Conservation (phyloP, 345 rosid species). For the Salix exigua region DNA sequence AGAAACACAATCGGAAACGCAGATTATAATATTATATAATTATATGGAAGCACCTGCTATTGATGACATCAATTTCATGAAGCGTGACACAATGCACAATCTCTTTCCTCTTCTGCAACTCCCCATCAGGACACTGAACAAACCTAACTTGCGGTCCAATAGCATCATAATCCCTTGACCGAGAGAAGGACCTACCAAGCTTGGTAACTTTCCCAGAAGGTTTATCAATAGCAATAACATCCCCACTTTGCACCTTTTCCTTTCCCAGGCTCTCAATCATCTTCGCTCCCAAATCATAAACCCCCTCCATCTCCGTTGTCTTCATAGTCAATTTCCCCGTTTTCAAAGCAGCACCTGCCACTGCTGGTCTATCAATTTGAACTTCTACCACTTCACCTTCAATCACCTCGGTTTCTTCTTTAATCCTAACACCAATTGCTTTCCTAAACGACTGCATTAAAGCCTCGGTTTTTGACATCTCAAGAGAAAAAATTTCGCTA, state of each 20-base stretch:
- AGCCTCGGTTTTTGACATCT: constrained; percentile 94
- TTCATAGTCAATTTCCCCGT: constrained; percentile 85
- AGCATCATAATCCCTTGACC: constrained; percentile 95
- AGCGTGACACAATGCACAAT: constrained; percentile 90
- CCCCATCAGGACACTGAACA: constrained; percentile 96
- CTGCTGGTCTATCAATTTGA: constrained; percentile 78
- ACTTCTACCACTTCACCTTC: constrained; percentile 96
- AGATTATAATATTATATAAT: neutral
- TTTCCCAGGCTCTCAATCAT: constrained; percentile 88
- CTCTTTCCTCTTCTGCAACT: constrained; percentile 94
- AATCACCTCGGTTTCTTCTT: constrained; percentile 81
- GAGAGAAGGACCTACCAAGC: constrained; percentile 84
- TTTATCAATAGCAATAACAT: constrained; percentile 84
- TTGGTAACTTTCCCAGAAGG: constrained; percentile 83
- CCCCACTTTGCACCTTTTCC: constrained; percentile 95
- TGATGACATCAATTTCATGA: constrained; percentile 97
- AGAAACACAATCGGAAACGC: neutral
- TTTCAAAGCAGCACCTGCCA: constrained; percentile 76
- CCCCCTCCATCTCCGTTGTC: constrained; percentile 95
- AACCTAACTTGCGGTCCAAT: constrained; percentile 95
- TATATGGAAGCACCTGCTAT: constrained; percentile 59
- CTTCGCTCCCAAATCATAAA: constrained; percentile 84
- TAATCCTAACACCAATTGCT: constrained; percentile 85
- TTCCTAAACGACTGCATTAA: constrained; percentile 79
- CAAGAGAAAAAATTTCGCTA: constrained; percentile 85